phyloP scores from a whole-genome alignment of 306 rosid genomes.

The Begonia loranthoides region DNA sequence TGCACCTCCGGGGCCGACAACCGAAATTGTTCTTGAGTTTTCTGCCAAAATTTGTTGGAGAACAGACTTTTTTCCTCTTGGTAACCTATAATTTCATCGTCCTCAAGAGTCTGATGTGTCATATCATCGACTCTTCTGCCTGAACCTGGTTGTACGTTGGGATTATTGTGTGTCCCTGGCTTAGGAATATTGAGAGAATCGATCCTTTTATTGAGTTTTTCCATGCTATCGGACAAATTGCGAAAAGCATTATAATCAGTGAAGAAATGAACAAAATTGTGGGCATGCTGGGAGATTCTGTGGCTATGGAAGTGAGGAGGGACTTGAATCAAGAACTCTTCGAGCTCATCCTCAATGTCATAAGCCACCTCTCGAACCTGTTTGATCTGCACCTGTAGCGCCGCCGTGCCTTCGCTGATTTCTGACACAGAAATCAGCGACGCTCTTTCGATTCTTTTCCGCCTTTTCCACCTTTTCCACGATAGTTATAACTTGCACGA shows the following conservation, averaged over 20 bases:
- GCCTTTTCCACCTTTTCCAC: no score
- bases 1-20: conserved; percentile 4
- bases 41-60: not conserved
- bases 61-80: not conserved
- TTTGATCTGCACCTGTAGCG: not conserved
- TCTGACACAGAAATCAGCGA: no score
- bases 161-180: no score
- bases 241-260: not conserved
- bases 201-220: not conserved
- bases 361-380: not conserved
- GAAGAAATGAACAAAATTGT: not conserved
- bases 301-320: conserved; percentile 1
- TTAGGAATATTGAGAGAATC: not conserved
- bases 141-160: not conserved
- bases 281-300: not conserved
- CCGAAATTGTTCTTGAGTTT: not conserved
- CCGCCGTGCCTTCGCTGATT: not conserved
- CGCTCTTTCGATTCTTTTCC: not conserved
- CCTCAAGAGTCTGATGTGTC: not conserved
- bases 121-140: not conserved
- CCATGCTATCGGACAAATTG: not conserved
- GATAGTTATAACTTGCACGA: not conserved
- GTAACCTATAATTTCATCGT: not conserved
- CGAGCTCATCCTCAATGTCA: conserved; percentile 6
- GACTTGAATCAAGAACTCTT: not conserved